Conservation (phyloP, 2,329 filamentous ascomycete species). For the Xylaria sp. region DNA sequence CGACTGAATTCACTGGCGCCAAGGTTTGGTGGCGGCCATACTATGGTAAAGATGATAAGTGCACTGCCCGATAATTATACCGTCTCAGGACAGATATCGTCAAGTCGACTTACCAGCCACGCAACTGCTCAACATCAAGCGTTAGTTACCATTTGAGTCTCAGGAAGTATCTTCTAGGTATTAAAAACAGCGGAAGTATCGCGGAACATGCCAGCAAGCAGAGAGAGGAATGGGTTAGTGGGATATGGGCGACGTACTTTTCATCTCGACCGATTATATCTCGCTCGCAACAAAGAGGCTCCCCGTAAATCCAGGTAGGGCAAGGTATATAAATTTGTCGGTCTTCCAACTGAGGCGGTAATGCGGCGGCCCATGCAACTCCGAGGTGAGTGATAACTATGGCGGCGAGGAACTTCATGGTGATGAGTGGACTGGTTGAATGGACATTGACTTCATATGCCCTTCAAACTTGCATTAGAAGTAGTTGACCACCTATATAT, state of each 20-base stretch:
- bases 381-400: not conserved
- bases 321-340: not conserved
- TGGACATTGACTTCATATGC: not conserved
- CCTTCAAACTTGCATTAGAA: not conserved
- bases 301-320: not conserved
- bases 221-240: not conserved
- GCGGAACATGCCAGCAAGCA: not conserved
- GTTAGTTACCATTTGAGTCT: not conserved
- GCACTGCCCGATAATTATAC: not conserved
- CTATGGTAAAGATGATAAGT: not conserved
- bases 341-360: not conserved
- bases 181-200: not conserved
- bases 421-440: not conserved
- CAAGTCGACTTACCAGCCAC: not conserved
- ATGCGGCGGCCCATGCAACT: not conserved
- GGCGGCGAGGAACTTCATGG: not conserved
- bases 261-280: not conserved
- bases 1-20: not conserved
- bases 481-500: not conserved
- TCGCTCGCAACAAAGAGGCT: not conserved
- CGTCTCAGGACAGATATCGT: not conserved
- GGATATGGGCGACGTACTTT: not conserved
- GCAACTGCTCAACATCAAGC: not conserved
- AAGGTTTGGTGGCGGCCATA: not conserved
- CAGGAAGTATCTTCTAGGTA: not conserved